phyloP scores from a whole-genome alignment of 2,329 filamentous ascomycete genomes.

The Xylariaceae sp. region DNA sequence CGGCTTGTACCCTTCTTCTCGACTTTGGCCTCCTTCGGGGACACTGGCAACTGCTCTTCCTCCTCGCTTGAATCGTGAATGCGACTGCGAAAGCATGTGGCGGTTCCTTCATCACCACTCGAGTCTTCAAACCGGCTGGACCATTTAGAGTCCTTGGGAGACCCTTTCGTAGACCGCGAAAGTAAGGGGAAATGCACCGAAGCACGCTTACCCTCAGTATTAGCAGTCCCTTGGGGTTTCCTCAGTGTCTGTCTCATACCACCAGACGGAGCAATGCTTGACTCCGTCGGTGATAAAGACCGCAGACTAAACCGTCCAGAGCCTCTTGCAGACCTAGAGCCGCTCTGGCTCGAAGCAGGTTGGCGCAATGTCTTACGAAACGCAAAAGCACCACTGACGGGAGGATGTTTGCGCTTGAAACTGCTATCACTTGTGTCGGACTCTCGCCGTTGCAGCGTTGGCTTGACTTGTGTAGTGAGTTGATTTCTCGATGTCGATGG shows the following conservation, averaged over 20 bases:
- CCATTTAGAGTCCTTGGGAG: constrained; percentile 21
- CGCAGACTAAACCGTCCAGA: constrained; percentile 65
- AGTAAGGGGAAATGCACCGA: constrained; percentile 42
- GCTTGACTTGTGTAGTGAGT: constrained; percentile 14
- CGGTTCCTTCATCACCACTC: constrained; percentile 48
- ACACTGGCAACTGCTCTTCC: constrained; percentile 37
- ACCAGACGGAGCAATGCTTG: constrained; percentile 38
- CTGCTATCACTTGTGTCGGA: constrained; percentile 74
- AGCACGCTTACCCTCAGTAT: constrained; percentile 33
- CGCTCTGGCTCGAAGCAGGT: constrained; percentile 33
- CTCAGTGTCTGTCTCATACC: constrained; percentile 44
- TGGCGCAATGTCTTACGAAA: constrained; percentile 73
- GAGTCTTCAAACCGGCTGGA: constrained; percentile 55
- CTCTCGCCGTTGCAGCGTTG: constrained; percentile 45
- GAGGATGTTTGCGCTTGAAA: constrained; percentile 62
- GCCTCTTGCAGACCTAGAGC: constrained; percentile 36
- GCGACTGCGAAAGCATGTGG: constrained; percentile 47
- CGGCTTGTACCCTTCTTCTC: constrained; percentile 32
- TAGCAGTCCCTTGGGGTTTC: constrained; percentile 32
- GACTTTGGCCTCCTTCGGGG: constrained; percentile 27
- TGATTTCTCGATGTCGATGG: constrained; percentile 10
- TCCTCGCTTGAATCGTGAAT: constrained; percentile 72
- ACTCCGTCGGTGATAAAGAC: constrained; percentile 62
- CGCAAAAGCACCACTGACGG: constrained; percentile 43
- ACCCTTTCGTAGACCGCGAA: constrained; percentile 36